Base-by-base conservation (phyloP, 169 alveolate genomes). In the Perkinsus marinus region DNA sequence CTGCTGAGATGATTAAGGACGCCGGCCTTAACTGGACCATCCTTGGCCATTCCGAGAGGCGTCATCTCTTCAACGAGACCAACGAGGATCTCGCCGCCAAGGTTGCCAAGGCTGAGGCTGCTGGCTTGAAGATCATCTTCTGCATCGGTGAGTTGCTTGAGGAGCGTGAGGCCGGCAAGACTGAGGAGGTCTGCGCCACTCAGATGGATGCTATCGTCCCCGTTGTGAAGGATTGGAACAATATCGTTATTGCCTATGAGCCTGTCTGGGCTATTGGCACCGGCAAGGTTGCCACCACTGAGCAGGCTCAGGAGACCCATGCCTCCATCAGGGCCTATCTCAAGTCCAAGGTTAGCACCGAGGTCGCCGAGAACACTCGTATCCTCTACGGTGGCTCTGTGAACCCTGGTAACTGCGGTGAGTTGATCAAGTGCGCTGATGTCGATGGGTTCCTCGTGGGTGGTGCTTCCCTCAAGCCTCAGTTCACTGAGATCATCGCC, bases 191-290 rank as follows among this genome's bases (percentile, higher is more conserved):
- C 16, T 94, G 98, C 91, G 95, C 96, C 93, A 94, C 94, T 13
- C 99, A 99, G 96, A 95, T 99, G 39, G 95, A 94, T 79, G 96
- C 95, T 39, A 95, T 96, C 90, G 26, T 92, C 36, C 94, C 94
- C 10, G 92, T 93, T 39, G 79, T 93, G 68, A 91, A 38, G 47
- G 90, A 79, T n/a, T 37, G 43, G 39, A 47, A 68, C 30, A 30
- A 30, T 93, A 96, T 98, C 39, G 99, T 98, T 47, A 95, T 99
- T 68, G 99, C 99, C 46, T 98, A 99, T 96, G 99, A 99, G 94
- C 99, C 99, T 30, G 98, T 98, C 38, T 98, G 99, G 99, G 99
- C 99, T 90, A 98, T 98, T 90, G 99, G 99, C 89, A 99, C 99
- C 39, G 99, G 99, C 92, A 97, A 96, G 92, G 98, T 98, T 36